Percentiles rank a stretch among this genome's conserved stretches.
phyloP scores from a whole-genome alignment of 805 yeast species.

The Candida xyloterini region DNA sequence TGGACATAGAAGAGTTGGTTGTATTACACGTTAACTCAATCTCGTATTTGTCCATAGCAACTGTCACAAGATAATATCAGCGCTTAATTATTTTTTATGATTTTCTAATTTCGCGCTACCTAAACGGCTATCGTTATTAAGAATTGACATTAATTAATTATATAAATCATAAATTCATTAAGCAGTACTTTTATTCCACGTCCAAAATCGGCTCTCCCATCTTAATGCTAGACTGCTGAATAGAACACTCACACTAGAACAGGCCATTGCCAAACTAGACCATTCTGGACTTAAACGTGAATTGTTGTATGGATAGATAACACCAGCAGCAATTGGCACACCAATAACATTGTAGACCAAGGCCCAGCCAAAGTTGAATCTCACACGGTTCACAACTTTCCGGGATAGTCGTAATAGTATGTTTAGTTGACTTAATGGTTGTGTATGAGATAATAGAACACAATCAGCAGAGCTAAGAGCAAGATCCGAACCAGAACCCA shows the following conservation, averaged over 20 bases:
- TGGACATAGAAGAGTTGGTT: too few species aligned
- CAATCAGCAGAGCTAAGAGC: slow-evolving; percentile 76
- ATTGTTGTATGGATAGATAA: slow-evolving; percentile 52
- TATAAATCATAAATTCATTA: neutral
- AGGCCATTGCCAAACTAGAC: slow-evolving; percentile 69
- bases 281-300: slow-evolving; percentile 59
- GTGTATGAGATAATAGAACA: slow-evolving; percentile 53
- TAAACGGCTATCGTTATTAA: too few species aligned
- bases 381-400: slow-evolving; percentile 50
- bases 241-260: slow-evolving; percentile 56
- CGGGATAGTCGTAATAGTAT: slow-evolving; percentile 51
- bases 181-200: neutral
- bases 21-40: too few species aligned
- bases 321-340: slow-evolving; percentile 66
- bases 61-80: neutral
- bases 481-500: slow-evolving; percentile 73
- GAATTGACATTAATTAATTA: too few species aligned
- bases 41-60: too few species aligned
- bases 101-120: too few species aligned
- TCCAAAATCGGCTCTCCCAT: slow-evolving; percentile 11
- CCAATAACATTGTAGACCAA: slow-evolving; percentile 55
- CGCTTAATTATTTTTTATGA: too few species aligned
- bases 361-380: slow-evolving; percentile 60
- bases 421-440: slow-evolving; percentile 50
- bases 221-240: slow-evolving; percentile 48